These are phyloP conservation scores for Aspergillus bombycis DNA, from an alignment of 2,329 filamentous ascomycete species.

Conservation along the genomic window DNA sequence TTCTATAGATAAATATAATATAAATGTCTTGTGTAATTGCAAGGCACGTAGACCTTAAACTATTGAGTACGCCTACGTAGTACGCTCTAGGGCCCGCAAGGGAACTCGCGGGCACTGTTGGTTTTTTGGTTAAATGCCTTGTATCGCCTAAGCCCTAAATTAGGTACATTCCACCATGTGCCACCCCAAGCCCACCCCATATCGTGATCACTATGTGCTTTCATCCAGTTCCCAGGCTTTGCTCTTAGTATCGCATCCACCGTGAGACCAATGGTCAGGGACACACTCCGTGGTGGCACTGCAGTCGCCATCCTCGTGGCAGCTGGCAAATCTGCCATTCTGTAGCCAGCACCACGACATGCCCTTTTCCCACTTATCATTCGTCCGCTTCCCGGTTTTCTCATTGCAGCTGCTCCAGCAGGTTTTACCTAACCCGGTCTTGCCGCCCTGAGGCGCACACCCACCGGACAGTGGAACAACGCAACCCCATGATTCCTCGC, in stretches of 20 bases:
- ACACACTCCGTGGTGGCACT: slow-evolving; percentile 6
- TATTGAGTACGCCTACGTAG: too few relatives aligned
- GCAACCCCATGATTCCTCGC: slow-evolving; percentile 2
- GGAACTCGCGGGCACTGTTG: too few relatives aligned
- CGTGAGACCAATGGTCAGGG: not conserved
- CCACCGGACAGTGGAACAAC: slow-evolving; percentile 3
- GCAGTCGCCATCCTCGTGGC: not conserved
- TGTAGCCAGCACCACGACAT: slow-evolving; percentile 6
- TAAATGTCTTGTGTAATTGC: too few relatives aligned
- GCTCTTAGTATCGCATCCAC: not conserved
- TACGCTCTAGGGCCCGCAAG: too few relatives aligned
- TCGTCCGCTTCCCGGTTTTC: slow-evolving; percentile 6
- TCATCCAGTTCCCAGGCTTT: not conserved
- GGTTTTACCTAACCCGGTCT: not conserved
- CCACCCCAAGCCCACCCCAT: not conserved
- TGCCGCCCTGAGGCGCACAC: slow-evolving; percentile 4
- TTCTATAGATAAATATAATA: too few relatives aligned
- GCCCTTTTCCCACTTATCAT: slow-evolving; percentile 1
- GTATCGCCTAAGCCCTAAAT: too few relatives aligned
- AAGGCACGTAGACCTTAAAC: too few relatives aligned
- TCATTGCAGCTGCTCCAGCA: slow-evolving; percentile 8
- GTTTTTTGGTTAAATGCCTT: too few relatives aligned
- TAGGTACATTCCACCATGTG: not conserved
- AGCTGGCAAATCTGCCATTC: not conserved
- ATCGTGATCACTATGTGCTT: not conserved